These are phyloP conservation scores for Pestalotiopsis sp. DNA, from an alignment of 2,329 filamentous ascomycete species.

Conservation along the genomic window DNA sequence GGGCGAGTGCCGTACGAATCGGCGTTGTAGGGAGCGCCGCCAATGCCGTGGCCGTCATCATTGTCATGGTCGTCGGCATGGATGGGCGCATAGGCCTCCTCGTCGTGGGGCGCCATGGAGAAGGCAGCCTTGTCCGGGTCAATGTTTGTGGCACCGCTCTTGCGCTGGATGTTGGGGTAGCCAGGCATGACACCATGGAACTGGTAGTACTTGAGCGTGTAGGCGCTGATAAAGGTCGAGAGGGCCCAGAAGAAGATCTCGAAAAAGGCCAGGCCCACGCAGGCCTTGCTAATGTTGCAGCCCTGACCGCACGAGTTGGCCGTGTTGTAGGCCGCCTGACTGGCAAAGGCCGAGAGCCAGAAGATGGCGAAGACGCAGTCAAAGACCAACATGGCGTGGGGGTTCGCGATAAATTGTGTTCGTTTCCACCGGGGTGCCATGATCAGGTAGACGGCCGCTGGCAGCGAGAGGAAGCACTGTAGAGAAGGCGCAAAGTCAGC, in stretches of 20 bases:
- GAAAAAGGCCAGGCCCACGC: conserved; percentile 65
- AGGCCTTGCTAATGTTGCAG: conserved; percentile 63
- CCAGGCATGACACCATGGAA: conserved; percentile 64
- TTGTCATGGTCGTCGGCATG: conserved; percentile 57
- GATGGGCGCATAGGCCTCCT: conserved; percentile 66
- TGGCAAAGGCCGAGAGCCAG: conserved; percentile 69
- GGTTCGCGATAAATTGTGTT: conserved; percentile 62
- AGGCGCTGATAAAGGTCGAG: conserved; percentile 58
- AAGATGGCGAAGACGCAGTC: conserved; percentile 61
- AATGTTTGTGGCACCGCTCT: conserved; percentile 48
- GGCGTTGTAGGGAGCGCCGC: conserved; percentile 27
- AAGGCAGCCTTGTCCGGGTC: conserved; percentile 72
- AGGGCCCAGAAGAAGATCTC: conserved; percentile 58
- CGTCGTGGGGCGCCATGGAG: conserved; percentile 67
- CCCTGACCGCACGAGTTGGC: conserved; percentile 54
- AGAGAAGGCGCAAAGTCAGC: conserved; percentile 12
- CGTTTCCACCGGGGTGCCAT: conserved; percentile 66
- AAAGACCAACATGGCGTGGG: conserved; percentile 60
- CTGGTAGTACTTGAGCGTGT: conserved; percentile 63
- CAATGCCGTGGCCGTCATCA: conserved; percentile 24
- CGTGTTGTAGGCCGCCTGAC: conserved; percentile 65
- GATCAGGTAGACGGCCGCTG: conserved; percentile 65
- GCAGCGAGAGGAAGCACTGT: conserved; percentile 66
- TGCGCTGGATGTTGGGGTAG: conserved; percentile 50
- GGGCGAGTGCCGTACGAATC: conserved; percentile 35